These are phyloP conservation scores for Eucalyptus grandis DNA, from an alignment of 345 rosid species.

Conservation along the genomic window DNA sequence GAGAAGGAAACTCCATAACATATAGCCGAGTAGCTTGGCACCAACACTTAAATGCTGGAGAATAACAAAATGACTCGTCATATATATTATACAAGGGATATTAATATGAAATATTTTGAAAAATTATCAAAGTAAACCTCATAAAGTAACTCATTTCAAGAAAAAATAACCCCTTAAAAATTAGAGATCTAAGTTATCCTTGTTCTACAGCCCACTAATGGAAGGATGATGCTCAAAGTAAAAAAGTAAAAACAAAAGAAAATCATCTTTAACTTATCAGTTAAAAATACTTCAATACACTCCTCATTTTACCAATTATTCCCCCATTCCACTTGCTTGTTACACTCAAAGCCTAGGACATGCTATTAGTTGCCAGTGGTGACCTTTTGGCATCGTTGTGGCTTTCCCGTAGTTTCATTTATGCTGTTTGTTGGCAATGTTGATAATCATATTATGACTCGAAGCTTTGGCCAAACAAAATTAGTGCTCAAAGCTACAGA, in stretches of 20 bases:
- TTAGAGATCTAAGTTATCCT: background rate
- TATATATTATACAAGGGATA: background rate
- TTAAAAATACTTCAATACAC: background rate
- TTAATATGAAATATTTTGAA: background rate
- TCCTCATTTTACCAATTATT: background rate
- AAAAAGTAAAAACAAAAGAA: background rate
- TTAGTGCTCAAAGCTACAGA: background rate
- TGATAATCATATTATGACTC: background rate
- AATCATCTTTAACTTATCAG: background rate
- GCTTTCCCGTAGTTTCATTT: background rate
- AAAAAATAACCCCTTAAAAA: background rate
- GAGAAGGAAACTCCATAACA: slow-evolving; percentile 44
- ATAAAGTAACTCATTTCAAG: background rate
- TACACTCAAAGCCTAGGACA: background rate
- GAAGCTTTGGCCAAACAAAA: background rate
- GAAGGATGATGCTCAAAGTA: background rate
- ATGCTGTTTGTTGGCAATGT: background rate
- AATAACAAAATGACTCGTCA: slow-evolving; percentile 1
- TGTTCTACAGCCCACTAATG: background rate
- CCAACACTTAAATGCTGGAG: slow-evolving; percentile 94
- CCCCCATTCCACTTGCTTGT: background rate
- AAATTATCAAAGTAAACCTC: background rate
- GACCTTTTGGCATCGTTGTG: background rate
- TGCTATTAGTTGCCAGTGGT: background rate
- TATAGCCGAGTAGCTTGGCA: slow-evolving; percentile 85